Percentiles rank a stretch among this genome's conserved stretches.
phyloP scores from a whole-genome alignment of 352 stramenopile species.

The Globisporangium ultimum region DNA sequence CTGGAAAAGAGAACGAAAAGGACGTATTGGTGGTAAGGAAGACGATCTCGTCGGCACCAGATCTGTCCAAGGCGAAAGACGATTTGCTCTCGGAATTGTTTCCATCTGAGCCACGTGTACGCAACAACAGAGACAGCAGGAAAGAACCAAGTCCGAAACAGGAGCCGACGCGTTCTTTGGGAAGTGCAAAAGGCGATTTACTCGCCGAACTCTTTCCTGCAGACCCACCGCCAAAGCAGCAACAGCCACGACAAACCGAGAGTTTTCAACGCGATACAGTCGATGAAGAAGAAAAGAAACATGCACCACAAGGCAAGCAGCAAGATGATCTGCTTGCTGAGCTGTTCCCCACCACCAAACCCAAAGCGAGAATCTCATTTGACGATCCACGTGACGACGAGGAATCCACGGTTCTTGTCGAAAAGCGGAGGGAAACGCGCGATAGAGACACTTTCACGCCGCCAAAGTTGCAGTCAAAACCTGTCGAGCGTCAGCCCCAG shows the following conservation, averaged over 20 bases:
- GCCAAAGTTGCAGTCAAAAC: background rate
- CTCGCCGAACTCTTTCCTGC: constrained; percentile 10
- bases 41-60: constrained; percentile 3
- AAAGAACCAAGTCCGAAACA: constrained; percentile 4
- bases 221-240: constrained; percentile 4
- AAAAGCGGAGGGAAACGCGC: background rate
- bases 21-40: constrained; percentile 1
- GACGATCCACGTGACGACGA: background rate
- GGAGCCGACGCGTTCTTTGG: background rate
- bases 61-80: constrained; percentile 23
- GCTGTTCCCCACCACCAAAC: constrained; percentile 18
- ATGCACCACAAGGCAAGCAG: background rate
- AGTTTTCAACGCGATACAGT: background rate
- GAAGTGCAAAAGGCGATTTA: constrained; percentile 8
- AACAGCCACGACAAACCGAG: no score
- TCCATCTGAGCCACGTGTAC: constrained; percentile 10
- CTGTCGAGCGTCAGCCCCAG: background rate
- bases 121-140: constrained; percentile 3
- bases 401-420: background rate
- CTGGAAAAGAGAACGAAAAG: background rate
- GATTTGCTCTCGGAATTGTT: constrained; percentile 41
- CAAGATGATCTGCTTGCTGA: constrained; percentile 18
- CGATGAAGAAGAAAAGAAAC: background rate
- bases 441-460: background rate
- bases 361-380: constrained; percentile 1